A percentile compares a stretch with the other conserved stretches of the same genome.
phyloP scores from a whole-genome alignment of 805 yeast species.

The Sugiyamaella floridensis region DNA sequence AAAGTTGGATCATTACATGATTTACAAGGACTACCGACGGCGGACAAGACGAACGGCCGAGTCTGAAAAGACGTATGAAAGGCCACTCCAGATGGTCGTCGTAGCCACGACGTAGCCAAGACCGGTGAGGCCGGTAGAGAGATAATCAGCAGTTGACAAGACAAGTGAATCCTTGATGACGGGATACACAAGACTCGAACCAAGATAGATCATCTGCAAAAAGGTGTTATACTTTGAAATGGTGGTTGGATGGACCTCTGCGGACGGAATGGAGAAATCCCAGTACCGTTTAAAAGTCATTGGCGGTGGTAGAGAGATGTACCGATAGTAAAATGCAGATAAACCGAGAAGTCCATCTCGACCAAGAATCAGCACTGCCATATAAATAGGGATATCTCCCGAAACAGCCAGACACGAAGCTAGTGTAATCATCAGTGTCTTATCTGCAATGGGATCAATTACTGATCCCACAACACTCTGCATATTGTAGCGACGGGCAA shows the following conservation, averaged over 20 bases:
- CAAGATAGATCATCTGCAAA: slow-evolving; percentile 86
- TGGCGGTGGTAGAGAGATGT: slow-evolving; percentile 66
- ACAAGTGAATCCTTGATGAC: slow-evolving; percentile 32
- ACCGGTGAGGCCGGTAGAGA: slow-evolving; percentile 22
- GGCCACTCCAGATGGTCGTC: slow-evolving; percentile 74
- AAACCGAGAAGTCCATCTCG: slow-evolving; percentile 70
- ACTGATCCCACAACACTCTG: slow-evolving; percentile 82
- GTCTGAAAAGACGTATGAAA: slow-evolving; percentile 64
- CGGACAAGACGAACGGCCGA: slow-evolving; percentile 55
- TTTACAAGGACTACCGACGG: slow-evolving; percentile 2
- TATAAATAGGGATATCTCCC: slow-evolving; percentile 55
- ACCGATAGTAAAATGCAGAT: slow-evolving; percentile 67
- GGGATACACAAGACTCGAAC: slow-evolving; percentile 51
- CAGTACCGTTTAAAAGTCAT: slow-evolving; percentile 64
- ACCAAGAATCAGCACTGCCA: slow-evolving; percentile 65
- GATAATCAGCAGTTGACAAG: slow-evolving; percentile 19
- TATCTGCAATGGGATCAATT: slow-evolving; percentile 94
- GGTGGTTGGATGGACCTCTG: slow-evolving; percentile 79
- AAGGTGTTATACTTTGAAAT: slow-evolving; percentile 87
- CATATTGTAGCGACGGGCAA: slow-evolving; percentile 76
- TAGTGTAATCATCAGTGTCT: slow-evolving; percentile 77
- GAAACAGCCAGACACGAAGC: slow-evolving; percentile 69
- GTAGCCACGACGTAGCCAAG: slow-evolving; percentile 47
- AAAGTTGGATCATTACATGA: not conserved
- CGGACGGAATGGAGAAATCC: slow-evolving; percentile 75